A percentile compares a stretch with the other conserved stretches of the same genome.
Conservation (phyloP, 2,329 filamentous ascomycete genomes). For the Tolypocladium tropicale region DNA sequence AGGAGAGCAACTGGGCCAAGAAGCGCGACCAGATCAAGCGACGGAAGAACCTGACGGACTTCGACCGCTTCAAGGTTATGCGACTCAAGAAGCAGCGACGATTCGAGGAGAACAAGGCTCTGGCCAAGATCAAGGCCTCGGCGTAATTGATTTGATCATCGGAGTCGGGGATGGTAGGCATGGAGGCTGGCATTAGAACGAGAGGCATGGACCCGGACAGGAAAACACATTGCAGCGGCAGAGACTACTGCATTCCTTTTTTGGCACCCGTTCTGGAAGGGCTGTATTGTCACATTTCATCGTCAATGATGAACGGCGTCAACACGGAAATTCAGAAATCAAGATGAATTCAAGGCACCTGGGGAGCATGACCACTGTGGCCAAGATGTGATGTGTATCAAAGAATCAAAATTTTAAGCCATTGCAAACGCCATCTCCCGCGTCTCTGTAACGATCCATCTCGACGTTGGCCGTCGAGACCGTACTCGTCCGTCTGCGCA, state of each 20-base stretch:
- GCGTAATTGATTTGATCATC: constrained; percentile 46
- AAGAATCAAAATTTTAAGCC: background rate
- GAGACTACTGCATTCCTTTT: constrained; percentile 50
- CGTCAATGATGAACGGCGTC: constrained; percentile 53
- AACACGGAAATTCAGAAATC: constrained; percentile 49
- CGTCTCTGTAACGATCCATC: background rate
- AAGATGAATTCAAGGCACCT: constrained; percentile 29
- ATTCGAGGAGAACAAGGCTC: constrained; percentile 94
- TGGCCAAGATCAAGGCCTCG: constrained; percentile 82
- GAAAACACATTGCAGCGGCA: constrained; percentile 26
- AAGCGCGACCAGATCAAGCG: constrained; percentile 76
- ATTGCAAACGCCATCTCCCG: background rate
- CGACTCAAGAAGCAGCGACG: constrained; percentile 98
- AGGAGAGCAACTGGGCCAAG: constrained; percentile 88
- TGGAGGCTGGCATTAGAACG: constrained; percentile 26
- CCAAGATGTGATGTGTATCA: background rate
- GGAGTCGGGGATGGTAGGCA: constrained; percentile 18
- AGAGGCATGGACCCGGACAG: constrained; percentile 24
- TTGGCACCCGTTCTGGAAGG: constrained; percentile 43
- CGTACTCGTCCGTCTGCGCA: background rate
- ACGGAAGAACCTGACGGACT: constrained; percentile 89
- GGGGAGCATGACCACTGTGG: constrained; percentile 5
- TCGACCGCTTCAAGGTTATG: constrained; percentile 99
- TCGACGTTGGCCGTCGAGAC: background rate
- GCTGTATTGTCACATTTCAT: constrained; percentile 55